phyloP scores from a whole-genome alignment of 2,329 filamentous ascomycete species.

The Penicillium sp. region DNA sequence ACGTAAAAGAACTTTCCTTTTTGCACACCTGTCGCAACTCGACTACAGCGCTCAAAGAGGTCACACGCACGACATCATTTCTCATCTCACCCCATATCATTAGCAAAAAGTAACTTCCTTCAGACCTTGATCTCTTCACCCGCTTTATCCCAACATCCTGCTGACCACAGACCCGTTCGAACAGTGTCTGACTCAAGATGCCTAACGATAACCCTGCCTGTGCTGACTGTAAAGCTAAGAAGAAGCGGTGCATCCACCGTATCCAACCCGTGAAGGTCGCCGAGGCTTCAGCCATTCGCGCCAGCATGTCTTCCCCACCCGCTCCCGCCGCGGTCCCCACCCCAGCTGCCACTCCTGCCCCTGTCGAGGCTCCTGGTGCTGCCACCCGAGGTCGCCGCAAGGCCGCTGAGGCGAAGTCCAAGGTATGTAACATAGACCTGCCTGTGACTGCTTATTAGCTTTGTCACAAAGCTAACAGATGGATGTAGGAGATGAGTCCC shows the following conservation, averaged over 20 bases:
- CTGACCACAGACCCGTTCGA: neutral
- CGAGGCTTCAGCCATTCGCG: neutral
- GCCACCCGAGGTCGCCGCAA: neutral
- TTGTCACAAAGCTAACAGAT: neutral
- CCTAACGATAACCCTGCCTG: constrained; percentile 10
- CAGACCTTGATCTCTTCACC: no score
- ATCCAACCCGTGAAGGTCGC: neutral
- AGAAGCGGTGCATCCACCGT: constrained; percentile 23
- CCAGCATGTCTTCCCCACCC: neutral
- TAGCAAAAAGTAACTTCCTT: neutral
- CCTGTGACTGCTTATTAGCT: neutral
- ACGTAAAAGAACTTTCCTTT: neutral
- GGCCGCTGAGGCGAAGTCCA: neutral
- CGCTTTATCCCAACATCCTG: neutral
- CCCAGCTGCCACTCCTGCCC: neutral
- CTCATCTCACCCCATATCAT: neutral
- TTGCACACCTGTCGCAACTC: neutral
- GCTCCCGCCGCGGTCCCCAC: neutral
- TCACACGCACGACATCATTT: neutral
- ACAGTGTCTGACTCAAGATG: constrained; percentile 3
- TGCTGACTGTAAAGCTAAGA: constrained; percentile 18
- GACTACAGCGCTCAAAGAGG: neutral
- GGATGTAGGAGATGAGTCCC: neutral
- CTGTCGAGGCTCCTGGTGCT: neutral
- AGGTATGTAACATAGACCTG: neutral